Evolutionary conservation across 176 grass and related monocot genomes (phyloP).

Genomic region (Puccinellia tenuiflora): DNA sequence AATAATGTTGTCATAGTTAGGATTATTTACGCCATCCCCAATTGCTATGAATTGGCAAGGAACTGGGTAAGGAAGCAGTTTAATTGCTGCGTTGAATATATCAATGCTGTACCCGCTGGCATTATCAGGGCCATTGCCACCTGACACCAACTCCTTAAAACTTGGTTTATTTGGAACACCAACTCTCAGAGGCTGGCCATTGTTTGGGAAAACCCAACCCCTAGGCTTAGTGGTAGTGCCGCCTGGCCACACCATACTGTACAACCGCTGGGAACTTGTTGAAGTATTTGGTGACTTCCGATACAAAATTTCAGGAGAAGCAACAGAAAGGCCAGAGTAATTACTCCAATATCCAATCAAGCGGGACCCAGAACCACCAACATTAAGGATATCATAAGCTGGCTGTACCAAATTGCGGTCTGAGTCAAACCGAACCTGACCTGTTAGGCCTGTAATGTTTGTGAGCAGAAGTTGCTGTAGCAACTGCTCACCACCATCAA

Average conservation of each 20-base stretch:
- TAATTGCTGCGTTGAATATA: constrained; percentile 66
- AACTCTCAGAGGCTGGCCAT: constrained; percentile 63
- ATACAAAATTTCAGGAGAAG: constrained; percentile 60
- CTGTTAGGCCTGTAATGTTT: constrained; percentile 73
- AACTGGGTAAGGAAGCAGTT: constrained; percentile 69
- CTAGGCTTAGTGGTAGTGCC: constrained; percentile 29
- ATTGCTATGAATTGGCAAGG: constrained; percentile 57
- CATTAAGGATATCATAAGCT: constrained; percentile 71
- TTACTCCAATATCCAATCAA: constrained; percentile 85
- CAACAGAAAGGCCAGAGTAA: constrained; percentile 58
- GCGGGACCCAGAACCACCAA: constrained; percentile 31
- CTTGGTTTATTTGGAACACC: constrained; percentile 73
- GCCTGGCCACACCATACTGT: constrained; percentile 64
- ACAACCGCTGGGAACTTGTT: constrained; percentile 29
- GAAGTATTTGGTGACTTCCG: constrained; percentile 55
- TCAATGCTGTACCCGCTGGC: constrained; percentile 65
- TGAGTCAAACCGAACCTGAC: constrained; percentile 52
- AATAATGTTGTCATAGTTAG: constrained; percentile 55
- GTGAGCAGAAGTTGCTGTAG: constrained; percentile 58
- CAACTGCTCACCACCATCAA: constrained; percentile 55
- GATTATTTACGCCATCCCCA: constrained; percentile 60
- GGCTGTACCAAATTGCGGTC: constrained; percentile 52
- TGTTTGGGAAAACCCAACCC: constrained; percentile 78
- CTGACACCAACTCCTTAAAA: constrained; percentile 71
- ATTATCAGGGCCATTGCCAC: constrained; percentile 34